Percentiles rank a stretch among this genome's conserved stretches.
Evolutionary conservation across 345 rosid species (phyloP).

Genomic region (Odontarrhena argentea): DNA sequence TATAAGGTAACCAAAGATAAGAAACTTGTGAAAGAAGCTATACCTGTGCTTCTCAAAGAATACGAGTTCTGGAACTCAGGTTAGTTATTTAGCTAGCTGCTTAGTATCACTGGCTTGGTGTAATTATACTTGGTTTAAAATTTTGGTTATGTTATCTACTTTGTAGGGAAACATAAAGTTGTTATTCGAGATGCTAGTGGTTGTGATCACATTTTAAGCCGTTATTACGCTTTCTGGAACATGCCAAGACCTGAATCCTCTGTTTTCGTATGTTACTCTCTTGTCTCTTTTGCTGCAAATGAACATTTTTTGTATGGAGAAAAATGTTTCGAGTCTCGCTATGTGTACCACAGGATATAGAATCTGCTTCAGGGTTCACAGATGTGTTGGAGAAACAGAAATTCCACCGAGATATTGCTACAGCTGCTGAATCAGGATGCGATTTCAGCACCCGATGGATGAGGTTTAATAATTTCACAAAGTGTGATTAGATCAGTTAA

Average conservation of each 20-base stretch:
- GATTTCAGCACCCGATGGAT: conserved; percentile 96
- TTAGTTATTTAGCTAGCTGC: conserved; percentile 26
- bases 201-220: conserved; percentile 55
- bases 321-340: not conserved
- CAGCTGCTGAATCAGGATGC: conserved; percentile 92
- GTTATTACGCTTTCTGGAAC: conserved; percentile 93
- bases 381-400: conserved; percentile 56
- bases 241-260: conserved; percentile 83
- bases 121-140: not conserved
- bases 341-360: conserved; percentile 56
- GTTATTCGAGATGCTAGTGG: conserved; percentile 55
- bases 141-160: not conserved
- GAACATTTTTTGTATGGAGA: not conserved
- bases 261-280: conserved; percentile 53
- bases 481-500: not conserved
- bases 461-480: conserved; percentile 49
- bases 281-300: conserved; percentile 16
- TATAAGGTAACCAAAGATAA: conserved; percentile 65
- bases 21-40: conserved; percentile 53
- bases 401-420: conserved; percentile 72
- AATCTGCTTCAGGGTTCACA: conserved; percentile 56
- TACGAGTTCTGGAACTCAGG: conserved; percentile 82
- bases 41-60: conserved; percentile 77
- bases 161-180: conserved; percentile 66
- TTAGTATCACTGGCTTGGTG: not conserved